These are phyloP conservation scores for Paramecium sonneborni DNA, from an alignment of 73 alveolate genomes.

Conservation along the genomic window DNA sequence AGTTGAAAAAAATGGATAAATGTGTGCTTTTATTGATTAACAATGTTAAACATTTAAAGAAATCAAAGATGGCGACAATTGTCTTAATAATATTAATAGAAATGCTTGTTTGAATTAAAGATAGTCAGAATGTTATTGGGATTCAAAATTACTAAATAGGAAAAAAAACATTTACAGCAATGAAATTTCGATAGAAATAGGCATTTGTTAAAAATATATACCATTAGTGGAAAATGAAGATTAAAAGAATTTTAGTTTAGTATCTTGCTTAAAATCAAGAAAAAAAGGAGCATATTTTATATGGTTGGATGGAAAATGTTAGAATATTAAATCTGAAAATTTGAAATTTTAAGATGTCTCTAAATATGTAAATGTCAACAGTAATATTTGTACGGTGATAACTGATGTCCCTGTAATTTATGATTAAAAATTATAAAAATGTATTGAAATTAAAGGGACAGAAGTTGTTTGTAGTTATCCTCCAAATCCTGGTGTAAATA, in stretches of 20 bases:
- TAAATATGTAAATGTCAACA: background rate
- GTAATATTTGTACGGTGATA: background rate
- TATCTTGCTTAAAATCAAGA: background rate
- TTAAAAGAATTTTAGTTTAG: background rate
- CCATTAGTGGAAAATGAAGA: background rate
- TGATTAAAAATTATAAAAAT: background rate
- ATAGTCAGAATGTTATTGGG: background rate
- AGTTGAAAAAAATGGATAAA: background rate
- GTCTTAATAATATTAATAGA: background rate
- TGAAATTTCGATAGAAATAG: background rate
- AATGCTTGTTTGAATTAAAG: background rate
- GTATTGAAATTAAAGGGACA: background rate
- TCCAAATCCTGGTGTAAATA: background rate
- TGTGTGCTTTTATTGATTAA: background rate
- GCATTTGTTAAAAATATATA: background rate
- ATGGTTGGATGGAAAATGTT: background rate
- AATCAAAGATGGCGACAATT: background rate
- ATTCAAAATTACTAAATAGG: background rate
- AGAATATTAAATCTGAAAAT: background rate
- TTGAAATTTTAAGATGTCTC: background rate
- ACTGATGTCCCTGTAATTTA: background rate
- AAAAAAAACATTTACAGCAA: background rate
- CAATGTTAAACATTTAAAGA: background rate
- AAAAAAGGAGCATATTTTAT: background rate
- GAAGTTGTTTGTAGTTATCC: background rate